A percentile compares a stretch with the other conserved stretches of the same genome.
Evolutionary conservation across 148 eudicot species (phyloP).

Genomic region (Pharnaceum exiguum): DNA sequence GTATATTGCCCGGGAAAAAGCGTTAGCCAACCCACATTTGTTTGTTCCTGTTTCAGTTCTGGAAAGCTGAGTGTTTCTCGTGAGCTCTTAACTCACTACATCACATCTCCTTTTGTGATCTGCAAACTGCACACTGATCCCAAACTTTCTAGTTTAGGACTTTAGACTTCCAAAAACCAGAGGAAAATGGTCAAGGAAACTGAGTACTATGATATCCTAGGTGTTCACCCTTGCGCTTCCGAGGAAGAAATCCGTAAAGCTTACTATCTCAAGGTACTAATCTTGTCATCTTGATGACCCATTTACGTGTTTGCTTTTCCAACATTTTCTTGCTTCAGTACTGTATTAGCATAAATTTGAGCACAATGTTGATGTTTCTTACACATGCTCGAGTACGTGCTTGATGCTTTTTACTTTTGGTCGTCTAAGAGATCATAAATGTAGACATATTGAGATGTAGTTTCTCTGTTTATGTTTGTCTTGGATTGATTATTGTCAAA

Average conservation of each 20-base stretch:
- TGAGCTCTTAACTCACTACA: slow-evolving; percentile 18
- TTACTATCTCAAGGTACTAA: slow-evolving; percentile 74
- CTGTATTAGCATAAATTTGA: too few relatives aligned
- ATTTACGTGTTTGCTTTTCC: neutral
- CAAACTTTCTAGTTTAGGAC: neutral
- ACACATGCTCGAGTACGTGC: neutral
- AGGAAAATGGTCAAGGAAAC: slow-evolving; percentile 67
- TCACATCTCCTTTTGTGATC: neutral
- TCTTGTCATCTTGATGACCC: neutral
- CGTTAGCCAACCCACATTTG: slow-evolving; percentile 23
- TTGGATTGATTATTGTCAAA: neutral
- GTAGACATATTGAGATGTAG: neutral
- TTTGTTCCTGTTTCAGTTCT: slow-evolving; percentile 37
- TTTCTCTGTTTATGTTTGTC: neutral
- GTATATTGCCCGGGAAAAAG: slow-evolving; percentile 71
- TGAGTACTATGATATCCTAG: slow-evolving; percentile 81
- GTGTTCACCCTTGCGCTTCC: slow-evolving; percentile 58
- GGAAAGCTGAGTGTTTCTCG: slow-evolving; percentile 59
- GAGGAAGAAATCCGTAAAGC: slow-evolving; percentile 89
- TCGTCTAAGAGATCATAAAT: neutral
- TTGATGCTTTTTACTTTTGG: neutral
- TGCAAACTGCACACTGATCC: slow-evolving; percentile 4
- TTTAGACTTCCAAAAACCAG: neutral
- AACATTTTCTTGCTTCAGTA: too few relatives aligned
- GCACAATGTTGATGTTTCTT: too few relatives aligned